phyloP scores from a whole-genome alignment of 1,284 basidiomycete genomes.

The Moniliella sp. region DNA sequence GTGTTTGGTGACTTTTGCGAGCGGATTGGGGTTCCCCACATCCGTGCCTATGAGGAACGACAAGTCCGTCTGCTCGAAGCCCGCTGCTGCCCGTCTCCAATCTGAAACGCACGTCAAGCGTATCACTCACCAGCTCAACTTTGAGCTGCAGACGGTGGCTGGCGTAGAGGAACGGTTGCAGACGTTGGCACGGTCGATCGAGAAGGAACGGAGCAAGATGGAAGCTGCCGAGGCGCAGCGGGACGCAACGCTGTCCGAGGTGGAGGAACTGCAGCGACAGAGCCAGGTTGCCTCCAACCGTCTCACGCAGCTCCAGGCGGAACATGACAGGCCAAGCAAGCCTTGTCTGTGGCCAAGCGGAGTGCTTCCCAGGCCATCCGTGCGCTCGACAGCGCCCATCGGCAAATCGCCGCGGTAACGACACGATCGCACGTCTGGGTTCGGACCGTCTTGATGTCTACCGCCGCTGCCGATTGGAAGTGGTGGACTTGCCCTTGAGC shows the following conservation, averaged over 20 bases:
- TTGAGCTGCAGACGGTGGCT: too few relatives aligned
- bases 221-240: slow-evolving; percentile 43
- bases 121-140: slow-evolving; percentile 68
- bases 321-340: too few relatives aligned
- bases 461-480: slow-evolving; percentile 75
- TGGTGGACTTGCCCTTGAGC: slow-evolving; percentile 59
- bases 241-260: slow-evolving; percentile 48
- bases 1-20: slow-evolving; percentile 62
- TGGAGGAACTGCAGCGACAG: slow-evolving; percentile 54
- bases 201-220: too few relatives aligned
- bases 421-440: slow-evolving; percentile 61
- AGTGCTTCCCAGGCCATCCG: slow-evolving; percentile 49
- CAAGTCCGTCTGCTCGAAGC: slow-evolving; percentile 68
- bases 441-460: slow-evolving; percentile 70
- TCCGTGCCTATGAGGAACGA: slow-evolving; percentile 81
- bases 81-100: slow-evolving; percentile 56
- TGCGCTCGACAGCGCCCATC: slow-evolving; percentile 60
- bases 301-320: too few relatives aligned
- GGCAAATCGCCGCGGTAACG: slow-evolving; percentile 51
- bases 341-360: too few relatives aligned
- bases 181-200: too few relatives aligned
- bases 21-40: slow-evolving; percentile 57
- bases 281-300: too few relatives aligned
- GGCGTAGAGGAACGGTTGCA: too few relatives aligned
- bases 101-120: slow-evolving; percentile 72